Base-by-base conservation (phyloP, 306 rosid genomes). In the Hippophae tibetana region DNA sequence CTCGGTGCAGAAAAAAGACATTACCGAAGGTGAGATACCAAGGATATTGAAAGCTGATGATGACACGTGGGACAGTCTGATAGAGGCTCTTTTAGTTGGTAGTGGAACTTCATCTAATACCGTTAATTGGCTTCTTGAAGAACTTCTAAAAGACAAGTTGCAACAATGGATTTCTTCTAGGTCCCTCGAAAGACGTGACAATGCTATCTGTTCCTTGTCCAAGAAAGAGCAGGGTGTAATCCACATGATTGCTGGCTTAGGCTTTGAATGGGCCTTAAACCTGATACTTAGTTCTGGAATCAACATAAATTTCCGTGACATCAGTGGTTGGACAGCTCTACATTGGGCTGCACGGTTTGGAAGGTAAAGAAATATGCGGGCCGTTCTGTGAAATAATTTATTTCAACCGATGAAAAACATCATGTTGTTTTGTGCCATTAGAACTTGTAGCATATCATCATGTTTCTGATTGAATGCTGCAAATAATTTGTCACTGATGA, bases 301-400 rank as follows among this genome's bases (percentile, higher is more conserved):
- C 67, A 79, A 68, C 79, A 67, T 93, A 73, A 86, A 93, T 70
- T 93, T 93, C 78, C 97, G 99, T 18, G 99, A 93, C 79, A 84
- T 93, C 63, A 93, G 61, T 14, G 99, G 99, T 41, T 79, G 88
- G 90, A 88, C 95, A 31, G 97, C 99, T 62, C 84, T 93, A 44
- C 99, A 93, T 54, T 93, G 97, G 97, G 97, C 99, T 26, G 95
- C 97, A 54, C 82, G 79, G 58, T 86, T 86, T 66, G 99, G 97
- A 74, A 93, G 99, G 99, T 93, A 83, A 31, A 72, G 58, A 56
- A 67, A 44, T 18, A 58, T 44, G 25, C 46, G 6, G 3, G 6
- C 57, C 9, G 31, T 31, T 31, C 5, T 31, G 5, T 31, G 38
- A 31, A 31, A 31, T 31, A 31, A 31, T 31, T 31, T 31, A 31